A percentile compares a stretch with the other conserved stretches of the same genome.
Conservation (phyloP, 306 rosid genomes). For the Cicer arietinum region DNA sequence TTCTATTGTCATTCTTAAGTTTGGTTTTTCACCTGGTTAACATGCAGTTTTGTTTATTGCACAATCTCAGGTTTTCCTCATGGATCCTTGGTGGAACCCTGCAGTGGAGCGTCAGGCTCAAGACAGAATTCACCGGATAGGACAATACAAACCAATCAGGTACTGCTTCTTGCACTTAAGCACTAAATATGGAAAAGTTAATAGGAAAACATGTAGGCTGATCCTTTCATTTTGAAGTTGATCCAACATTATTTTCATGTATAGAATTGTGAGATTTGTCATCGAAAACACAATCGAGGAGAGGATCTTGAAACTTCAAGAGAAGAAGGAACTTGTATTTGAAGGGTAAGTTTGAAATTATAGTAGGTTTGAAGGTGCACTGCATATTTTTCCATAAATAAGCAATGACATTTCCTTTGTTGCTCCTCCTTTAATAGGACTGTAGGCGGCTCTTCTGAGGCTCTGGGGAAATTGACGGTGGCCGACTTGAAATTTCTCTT, state of each 20-base stretch:
- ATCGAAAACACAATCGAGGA: constrained; percentile 94
- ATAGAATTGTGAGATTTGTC: constrained; percentile 81
- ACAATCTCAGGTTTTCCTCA: constrained; percentile 76
- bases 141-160: constrained; percentile 96
- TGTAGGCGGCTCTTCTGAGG: constrained; percentile 74
- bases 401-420: constrained; percentile 14
- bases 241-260: constrained; percentile 21
- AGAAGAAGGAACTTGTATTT: constrained; percentile 87
- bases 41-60: constrained; percentile 22
- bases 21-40: constrained; percentile 12
- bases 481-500: constrained; percentile 75
- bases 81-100: constrained; percentile 99
- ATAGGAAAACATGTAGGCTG: background rate
- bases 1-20: background rate
- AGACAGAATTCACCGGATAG: constrained; percentile 93
- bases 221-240: background rate
- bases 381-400: constrained; percentile 24
- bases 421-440: constrained; percentile 57
- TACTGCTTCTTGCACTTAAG: constrained; percentile 42
- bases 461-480: constrained; percentile 76
- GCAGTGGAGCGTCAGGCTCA: constrained; percentile 97
- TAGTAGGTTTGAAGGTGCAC: constrained; percentile 10
- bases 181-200: constrained; percentile 9
- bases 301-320: constrained; percentile 89
- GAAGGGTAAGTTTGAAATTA: constrained; percentile 72